Evolutionary conservation across 2,329 filamentous ascomycete species (phyloP).

Genomic region (Calonectria pteridis): DNA sequence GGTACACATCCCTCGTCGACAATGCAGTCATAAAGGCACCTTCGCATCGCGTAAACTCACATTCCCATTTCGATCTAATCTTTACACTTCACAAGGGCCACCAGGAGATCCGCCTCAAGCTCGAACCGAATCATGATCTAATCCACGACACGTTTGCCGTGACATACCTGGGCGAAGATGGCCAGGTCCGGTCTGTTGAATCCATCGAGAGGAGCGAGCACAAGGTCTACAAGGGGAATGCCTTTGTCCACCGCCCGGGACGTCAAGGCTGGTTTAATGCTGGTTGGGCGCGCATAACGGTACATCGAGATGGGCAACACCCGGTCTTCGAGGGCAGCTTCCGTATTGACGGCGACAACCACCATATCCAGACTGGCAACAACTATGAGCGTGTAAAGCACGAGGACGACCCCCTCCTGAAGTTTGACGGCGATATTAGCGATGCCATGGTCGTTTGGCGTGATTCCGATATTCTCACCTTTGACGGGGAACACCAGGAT

Average conservation of each 20-base stretch:
- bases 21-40: constrained; percentile 83
- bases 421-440: constrained; percentile 60
- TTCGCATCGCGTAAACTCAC: constrained; percentile 81
- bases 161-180: constrained; percentile 78
- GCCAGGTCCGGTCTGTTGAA: constrained; percentile 75
- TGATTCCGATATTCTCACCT: constrained; percentile 82
- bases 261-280: constrained; percentile 79
- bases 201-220: constrained; percentile 79
- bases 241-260: constrained; percentile 75
- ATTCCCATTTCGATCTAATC: constrained; percentile 86
- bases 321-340: constrained; percentile 95
- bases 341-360: constrained; percentile 81
- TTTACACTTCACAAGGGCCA: constrained; percentile 78
- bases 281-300: constrained; percentile 87
- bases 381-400: constrained; percentile 82
- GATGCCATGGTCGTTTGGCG: constrained; percentile 93
- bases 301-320: constrained; percentile 79
- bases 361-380: constrained; percentile 84
- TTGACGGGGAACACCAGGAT: constrained; percentile 63
- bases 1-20: constrained; percentile 78
- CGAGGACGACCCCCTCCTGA: constrained; percentile 75
- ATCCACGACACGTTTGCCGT: constrained; percentile 82
- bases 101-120: constrained; percentile 80
- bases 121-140: constrained; percentile 94
- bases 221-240: constrained; percentile 85